Evolutionary conservation across 441 rosid species (phyloP), one percentile per base, ranked within the genome.

Genomic region (Erodium trifolium): DNA sequence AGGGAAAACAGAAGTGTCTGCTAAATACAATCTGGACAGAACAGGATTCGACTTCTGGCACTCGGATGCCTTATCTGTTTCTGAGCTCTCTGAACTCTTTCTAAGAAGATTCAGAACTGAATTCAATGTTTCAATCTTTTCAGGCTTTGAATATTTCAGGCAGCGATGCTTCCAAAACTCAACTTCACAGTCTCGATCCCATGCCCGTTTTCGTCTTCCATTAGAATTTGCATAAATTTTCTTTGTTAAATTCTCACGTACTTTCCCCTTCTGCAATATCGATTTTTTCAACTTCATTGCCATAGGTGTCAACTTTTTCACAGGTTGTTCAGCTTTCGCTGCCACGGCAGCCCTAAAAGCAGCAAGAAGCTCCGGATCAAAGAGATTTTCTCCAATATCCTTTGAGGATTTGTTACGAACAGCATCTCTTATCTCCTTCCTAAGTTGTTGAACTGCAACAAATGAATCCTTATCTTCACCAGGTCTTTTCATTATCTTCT

Each of bases 141-240:
- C 99, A 66, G 96, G 96, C 76, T 88, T 90, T 68, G 87, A 75
- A 68, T 86, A 72, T 81, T 80, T 85, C 78, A 71, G 77, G 84
- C 98, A 90, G 41, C 99, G 96, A 78, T 95, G 80, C 88, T 92
- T 95, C 99, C 99, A 95, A 81, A 95, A 95, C 76, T 95, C 99
- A 69, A 95, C 96, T 75, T 87, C 99, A 82, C 98, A 95, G 73
- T 92, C 97, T 59, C 99, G 82, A 71, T 86, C 93, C 99, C 99
- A 95, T 64, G 92, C 96, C 72, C 86, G 94, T 79, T 69, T 91
- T 74, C 98, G 80, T 80, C 82, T 89, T 73, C 99, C 99, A 78
- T 86, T 95, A 67, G 90, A 77, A 78, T 85, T 84, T 64, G 86
- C 93, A 80, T 95, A 95, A 62, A 95, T 92, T 82, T 95, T 95